These are phyloP conservation scores for Talaromyces albobiverticillius DNA, from an alignment of 2,329 filamentous ascomycete genomes.

Conservation along the genomic window DNA sequence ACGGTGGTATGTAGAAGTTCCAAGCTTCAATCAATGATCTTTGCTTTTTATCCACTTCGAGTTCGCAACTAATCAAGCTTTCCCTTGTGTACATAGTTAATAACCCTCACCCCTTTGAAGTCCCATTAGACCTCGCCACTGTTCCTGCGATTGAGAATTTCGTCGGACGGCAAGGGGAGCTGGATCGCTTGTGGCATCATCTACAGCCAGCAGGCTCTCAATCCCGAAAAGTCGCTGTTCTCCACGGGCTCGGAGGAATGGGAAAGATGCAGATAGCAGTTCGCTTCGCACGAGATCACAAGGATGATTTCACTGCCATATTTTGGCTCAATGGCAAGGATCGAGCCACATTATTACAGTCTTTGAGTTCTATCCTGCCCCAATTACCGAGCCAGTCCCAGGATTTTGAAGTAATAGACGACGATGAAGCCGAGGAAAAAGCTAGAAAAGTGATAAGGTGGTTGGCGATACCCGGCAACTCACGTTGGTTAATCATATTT, in stretches of 20 bases:
- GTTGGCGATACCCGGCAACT: background rate
- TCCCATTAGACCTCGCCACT: background rate
- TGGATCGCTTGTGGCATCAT: slow-evolving; percentile 17
- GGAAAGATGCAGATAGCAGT: slow-evolving; percentile 26
- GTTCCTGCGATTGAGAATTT: slow-evolving; percentile 12
- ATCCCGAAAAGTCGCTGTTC: slow-evolving; percentile 17
- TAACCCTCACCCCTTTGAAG: too few species aligned
- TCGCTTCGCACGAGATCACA: slow-evolving; percentile 21
- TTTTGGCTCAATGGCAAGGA: slow-evolving; percentile 27
- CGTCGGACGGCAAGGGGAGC: slow-evolving; percentile 17
- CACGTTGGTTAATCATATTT: background rate
- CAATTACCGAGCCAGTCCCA: slow-evolving; percentile 15
- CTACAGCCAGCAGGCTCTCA: slow-evolving; percentile 4
- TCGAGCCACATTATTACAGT: slow-evolving; percentile 18
- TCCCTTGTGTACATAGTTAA: too few species aligned
- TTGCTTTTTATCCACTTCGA: too few species aligned
- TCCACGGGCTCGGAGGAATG: slow-evolving; percentile 24
- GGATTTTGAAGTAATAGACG: background rate
- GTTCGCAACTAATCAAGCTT: too few species aligned
- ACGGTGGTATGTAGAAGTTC: too few species aligned
- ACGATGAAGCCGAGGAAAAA: background rate
- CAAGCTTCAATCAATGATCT: too few species aligned
- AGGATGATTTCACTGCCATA: slow-evolving; percentile 22
- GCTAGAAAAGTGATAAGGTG: background rate
- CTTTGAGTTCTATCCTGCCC: slow-evolving; percentile 18